These are phyloP conservation scores for Astraeus odoratus DNA, from an alignment of 768 basidiomycete species.

Conservation along the genomic window DNA sequence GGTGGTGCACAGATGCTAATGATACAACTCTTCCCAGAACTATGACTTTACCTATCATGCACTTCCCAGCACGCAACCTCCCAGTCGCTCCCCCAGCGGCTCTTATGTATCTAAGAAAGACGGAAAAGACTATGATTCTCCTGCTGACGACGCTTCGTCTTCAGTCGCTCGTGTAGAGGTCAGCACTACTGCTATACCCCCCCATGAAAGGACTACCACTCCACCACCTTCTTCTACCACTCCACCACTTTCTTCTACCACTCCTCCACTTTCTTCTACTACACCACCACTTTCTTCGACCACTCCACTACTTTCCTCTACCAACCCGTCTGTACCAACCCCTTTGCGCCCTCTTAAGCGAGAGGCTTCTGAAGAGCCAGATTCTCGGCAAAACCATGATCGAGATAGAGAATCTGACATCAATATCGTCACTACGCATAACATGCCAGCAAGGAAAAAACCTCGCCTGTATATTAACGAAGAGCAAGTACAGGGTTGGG, in stretches of 20 bases:
- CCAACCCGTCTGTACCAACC: neutral
- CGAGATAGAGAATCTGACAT: neutral
- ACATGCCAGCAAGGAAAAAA: neutral
- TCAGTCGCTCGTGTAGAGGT: neutral
- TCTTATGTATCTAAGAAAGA: neutral
- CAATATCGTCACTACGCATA: neutral
- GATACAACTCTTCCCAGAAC: neutral
- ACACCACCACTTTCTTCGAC: too few species aligned
- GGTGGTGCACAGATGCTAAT: neutral
- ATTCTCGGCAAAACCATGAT: neutral
- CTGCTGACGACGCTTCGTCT: neutral
- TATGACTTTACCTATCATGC: neutral
- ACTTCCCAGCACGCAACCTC: neutral
- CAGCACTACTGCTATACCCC: neutral
- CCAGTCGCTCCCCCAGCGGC: neutral
- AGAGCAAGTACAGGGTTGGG: conserved; percentile 14
- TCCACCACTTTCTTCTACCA: neutral
- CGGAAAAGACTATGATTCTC: neutral
- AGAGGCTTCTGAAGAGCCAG: neutral
- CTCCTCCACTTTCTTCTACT: neutral
- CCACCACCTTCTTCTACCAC: neutral
- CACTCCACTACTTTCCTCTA: too few species aligned
- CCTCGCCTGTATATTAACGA: neutral
- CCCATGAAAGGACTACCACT: neutral
- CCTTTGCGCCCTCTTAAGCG: neutral